A percentile compares a stretch with the other conserved stretches of the same genome.
Evolutionary conservation across 352 stramenopile species (phyloP).

Genomic region (Globisporangium okanoganense): DNA sequence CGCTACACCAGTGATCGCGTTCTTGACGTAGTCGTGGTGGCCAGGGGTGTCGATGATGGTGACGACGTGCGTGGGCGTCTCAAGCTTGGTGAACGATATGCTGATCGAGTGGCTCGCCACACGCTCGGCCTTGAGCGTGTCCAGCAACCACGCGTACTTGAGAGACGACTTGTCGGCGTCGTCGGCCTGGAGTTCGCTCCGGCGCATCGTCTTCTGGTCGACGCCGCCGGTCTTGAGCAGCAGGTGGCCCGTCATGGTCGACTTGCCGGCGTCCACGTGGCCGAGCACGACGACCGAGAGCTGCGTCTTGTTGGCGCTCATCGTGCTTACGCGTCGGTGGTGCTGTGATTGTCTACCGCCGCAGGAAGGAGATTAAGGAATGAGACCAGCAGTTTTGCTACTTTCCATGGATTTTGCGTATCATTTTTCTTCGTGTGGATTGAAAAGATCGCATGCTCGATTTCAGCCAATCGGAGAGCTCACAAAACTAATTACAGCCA

Average conservation of each 20-base stretch:
- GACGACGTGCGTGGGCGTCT: slow-evolving; percentile 95
- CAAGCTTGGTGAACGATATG: slow-evolving; percentile 97
- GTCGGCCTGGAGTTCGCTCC: slow-evolving; percentile 96
- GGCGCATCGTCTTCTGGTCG: slow-evolving; percentile 98
- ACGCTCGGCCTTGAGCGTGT: slow-evolving; percentile 98
- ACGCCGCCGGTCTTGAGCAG: slow-evolving; percentile 99
- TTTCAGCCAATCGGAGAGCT: not conserved
- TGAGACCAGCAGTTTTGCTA: not conserved
- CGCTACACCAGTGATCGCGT: slow-evolving; percentile 99
- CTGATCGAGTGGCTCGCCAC: slow-evolving; percentile 98
- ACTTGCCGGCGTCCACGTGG: slow-evolving; percentile 98
- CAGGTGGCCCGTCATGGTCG: slow-evolving; percentile 97
- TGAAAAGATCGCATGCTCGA: not conserved
- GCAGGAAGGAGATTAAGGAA: not conserved
- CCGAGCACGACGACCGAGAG: slow-evolving; percentile 95
- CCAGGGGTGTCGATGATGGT: slow-evolving; percentile 98
- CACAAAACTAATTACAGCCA: not conserved
- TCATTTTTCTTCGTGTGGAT: not conserved
- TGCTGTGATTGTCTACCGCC: not conserved
- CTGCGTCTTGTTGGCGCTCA: slow-evolving; percentile 43
- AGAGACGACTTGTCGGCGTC: slow-evolving; percentile 97
- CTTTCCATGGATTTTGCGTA: not conserved
- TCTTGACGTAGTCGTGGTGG: slow-evolving; percentile 99
- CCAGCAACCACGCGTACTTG: slow-evolving; percentile 99
- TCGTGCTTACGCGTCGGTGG: not conserved